Base-by-base conservation (phyloP, 257 asterid species). In the Cordia subcordata region DNA sequence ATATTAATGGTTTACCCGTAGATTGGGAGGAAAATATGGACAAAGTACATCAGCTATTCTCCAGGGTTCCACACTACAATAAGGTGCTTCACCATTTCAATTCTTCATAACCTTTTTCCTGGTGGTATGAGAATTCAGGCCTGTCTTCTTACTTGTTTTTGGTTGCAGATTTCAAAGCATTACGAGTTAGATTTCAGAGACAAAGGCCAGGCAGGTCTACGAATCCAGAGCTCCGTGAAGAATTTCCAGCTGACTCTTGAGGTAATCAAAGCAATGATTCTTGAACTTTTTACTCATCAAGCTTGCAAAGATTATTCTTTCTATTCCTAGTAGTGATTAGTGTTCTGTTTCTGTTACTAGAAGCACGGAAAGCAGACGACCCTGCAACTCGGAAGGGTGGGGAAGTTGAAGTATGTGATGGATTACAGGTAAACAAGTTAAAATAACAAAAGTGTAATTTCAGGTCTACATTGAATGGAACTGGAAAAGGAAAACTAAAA, bases 371-470 rank as follows among this genome's bases (percentile, higher is more conserved):
- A 80, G 77, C 99, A 92, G 65, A 82, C 86, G 11, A 82, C 89
- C 55, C 89, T 92, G 78, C 99, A 92, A 68, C 91, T 88, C 47
- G 96, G 96, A 66, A 74, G 95, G 67, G 79, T 92, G 69, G 96
- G 88, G 54, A 92, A 86, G 68, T 79, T 87, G 8, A 84, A 79
- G 73, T 89, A 86, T 46, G 95, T 86, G 67, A 88, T 92, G 97
- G 99, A 86, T 67, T 86, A 79, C 83, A 86, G 97, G 99, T 89
- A 76, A 21, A 18, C 27, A 5, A 11, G 13, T 23, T 16, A 44
- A 39, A 5, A 39, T 39, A 39, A 5, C 12, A 12, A 39, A 39
- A 39, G 44, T 39, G 12, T n/a, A n/a, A n/a, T 39, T 39, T 39
- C 12, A 39, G 12, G 44, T 39, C 8, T 5, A 39, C 44, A 5